phyloP scores from a whole-genome alignment of 2,329 filamentous ascomycete genomes.

The Fusarium keratoplasticum region DNA sequence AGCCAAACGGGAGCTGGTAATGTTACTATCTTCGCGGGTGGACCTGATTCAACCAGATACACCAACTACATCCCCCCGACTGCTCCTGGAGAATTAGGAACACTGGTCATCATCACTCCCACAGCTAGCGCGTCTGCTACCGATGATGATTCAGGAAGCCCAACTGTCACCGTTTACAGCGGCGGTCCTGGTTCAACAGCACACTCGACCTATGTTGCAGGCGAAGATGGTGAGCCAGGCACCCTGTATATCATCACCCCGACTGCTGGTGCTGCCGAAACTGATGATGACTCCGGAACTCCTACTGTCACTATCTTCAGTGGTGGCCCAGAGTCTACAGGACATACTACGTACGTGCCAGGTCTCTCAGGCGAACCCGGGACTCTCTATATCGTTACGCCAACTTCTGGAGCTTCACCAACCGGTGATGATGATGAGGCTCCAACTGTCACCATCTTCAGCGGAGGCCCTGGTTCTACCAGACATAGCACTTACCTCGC shows the following conservation, averaged over 20 bases:
- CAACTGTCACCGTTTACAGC: slow-evolving; percentile 7
- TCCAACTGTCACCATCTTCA: not conserved
- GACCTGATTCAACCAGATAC: not conserved
- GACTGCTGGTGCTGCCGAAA: not conserved
- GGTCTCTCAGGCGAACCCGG: not conserved
- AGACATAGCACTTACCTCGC: slow-evolving; percentile 3
- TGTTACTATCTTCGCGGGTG: not conserved
- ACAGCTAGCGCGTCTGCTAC: not conserved
- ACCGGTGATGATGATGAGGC: not conserved
- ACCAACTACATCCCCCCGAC: slow-evolving; percentile 13
- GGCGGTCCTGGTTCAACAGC: not conserved
- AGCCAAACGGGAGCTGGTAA: not conserved
- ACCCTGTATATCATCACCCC: not conserved
- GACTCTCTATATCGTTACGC: slow-evolving; percentile 11
- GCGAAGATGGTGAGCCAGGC: not conserved
- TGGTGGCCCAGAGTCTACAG: slow-evolving; percentile 8
- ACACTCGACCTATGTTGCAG: not conserved
- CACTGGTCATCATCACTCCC: slow-evolving; percentile 6
- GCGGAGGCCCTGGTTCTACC: not conserved
- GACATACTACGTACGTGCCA: not conserved
- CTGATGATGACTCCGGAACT: not conserved
- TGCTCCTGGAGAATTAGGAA: slow-evolving; percentile 3
- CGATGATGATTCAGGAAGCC: not conserved
- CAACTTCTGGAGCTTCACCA: not conserved
- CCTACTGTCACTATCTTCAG: slow-evolving; percentile 11